phyloP scores from a whole-genome alignment of 2,329 filamentous ascomycete species.

The Clarireedia monteithiana region DNA sequence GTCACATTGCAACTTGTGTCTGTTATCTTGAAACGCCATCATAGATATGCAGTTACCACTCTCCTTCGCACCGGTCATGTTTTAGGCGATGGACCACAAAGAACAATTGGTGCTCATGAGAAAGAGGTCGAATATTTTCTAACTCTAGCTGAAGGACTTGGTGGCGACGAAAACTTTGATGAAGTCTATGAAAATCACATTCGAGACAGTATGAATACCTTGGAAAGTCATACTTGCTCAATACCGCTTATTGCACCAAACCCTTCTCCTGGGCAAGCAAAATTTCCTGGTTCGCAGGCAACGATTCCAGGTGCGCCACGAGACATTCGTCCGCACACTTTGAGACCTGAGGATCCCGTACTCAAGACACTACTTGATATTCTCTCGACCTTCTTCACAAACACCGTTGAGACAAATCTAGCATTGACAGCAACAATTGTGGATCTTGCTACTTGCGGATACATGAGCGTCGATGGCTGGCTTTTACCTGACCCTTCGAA shows the following conservation, averaged over 20 bases:
- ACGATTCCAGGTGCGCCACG: slow-evolving; percentile 53
- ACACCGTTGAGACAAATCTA: slow-evolving; percentile 85
- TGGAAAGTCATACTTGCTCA: slow-evolving; percentile 70
- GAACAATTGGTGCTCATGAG: slow-evolving; percentile 67
- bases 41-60: slow-evolving; percentile 74
- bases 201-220: slow-evolving; percentile 59
- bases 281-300: slow-evolving; percentile 46
- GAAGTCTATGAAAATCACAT: slow-evolving; percentile 65
- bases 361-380: slow-evolving; percentile 61
- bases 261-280: slow-evolving; percentile 47
- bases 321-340: slow-evolving; percentile 52
- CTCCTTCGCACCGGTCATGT: slow-evolving; percentile 61
- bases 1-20: slow-evolving; percentile 84
- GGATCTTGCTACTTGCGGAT: slow-evolving; percentile 75
- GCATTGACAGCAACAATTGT: slow-evolving; percentile 78
- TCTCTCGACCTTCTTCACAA: slow-evolving; percentile 75
- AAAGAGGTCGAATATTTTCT: slow-evolving; percentile 68
- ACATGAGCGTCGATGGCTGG: slow-evolving; percentile 86
- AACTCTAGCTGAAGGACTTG: slow-evolving; percentile 58
- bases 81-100: slow-evolving; percentile 44
- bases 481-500: slow-evolving; percentile 64
- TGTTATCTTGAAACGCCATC: slow-evolving; percentile 78
- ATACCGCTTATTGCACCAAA: slow-evolving; percentile 58
- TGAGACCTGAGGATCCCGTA: slow-evolving; percentile 54
- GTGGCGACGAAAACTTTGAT: slow-evolving; percentile 62